Conservation (phyloP, 108 stramenopile species). For the Cyclotella baltica region DNA sequence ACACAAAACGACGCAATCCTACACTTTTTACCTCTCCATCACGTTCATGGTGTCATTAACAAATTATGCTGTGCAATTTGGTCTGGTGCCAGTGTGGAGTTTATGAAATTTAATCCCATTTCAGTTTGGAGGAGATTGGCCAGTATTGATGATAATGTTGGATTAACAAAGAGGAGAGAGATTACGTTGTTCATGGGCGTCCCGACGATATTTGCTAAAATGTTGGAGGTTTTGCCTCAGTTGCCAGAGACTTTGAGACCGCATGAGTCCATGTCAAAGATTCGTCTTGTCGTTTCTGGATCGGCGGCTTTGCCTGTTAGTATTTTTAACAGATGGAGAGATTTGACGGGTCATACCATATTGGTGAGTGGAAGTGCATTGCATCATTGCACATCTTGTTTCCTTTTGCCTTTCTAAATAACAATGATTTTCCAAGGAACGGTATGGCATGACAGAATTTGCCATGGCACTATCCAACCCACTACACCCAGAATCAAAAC, state of each 20-base stretch:
- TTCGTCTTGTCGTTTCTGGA: slow-evolving; percentile 59
- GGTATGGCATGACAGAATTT: slow-evolving; percentile 68
- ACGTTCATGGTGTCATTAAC: slow-evolving; percentile 61
- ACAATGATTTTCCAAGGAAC: slow-evolving; percentile 11
- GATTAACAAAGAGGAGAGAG: neutral
- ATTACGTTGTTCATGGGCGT: slow-evolving; percentile 46
- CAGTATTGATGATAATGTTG: neutral
- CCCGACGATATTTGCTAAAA: slow-evolving; percentile 33
- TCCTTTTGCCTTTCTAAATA: neutral
- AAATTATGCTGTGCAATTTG: slow-evolving; percentile 52
- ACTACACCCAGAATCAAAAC: slow-evolving; percentile 19
- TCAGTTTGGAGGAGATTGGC: slow-evolving; percentile 51
- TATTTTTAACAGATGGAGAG: slow-evolving; percentile 48
- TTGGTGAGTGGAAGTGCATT: slow-evolving; percentile 31
- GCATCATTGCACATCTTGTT: neutral
- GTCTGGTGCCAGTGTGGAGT: slow-evolving; percentile 57
- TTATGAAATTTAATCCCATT: slow-evolving; percentile 45
- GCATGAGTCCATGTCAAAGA: slow-evolving; percentile 28
- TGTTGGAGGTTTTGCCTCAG: slow-evolving; percentile 23
- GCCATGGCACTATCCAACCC: slow-evolving; percentile 68
- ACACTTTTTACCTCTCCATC: slow-evolving; percentile 59
- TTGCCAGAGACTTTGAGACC: slow-evolving; percentile 25
- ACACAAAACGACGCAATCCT: slow-evolving; percentile 43
- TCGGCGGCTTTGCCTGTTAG: slow-evolving; percentile 54
- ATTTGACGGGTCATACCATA: slow-evolving; percentile 55